Evolutionary conservation across 2,329 filamentous ascomycete species (phyloP).

Genomic region (Penicillium sp.): DNA sequence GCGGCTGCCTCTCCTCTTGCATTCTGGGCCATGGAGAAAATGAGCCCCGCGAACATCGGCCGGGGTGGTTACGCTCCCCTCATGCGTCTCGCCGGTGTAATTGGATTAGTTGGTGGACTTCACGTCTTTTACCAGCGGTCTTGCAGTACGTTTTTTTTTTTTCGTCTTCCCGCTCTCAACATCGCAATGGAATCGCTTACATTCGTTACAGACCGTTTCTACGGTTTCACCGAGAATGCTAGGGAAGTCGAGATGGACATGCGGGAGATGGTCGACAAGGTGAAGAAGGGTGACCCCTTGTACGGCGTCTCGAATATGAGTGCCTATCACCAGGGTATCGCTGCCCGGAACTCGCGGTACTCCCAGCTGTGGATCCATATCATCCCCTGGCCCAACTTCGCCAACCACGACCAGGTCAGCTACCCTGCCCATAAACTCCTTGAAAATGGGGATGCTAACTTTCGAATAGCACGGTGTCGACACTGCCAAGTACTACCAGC

Average conservation of each 20-base stretch:
- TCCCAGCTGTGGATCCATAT: constrained; percentile 81
- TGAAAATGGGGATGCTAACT: background rate
- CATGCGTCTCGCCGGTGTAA: constrained; percentile 75
- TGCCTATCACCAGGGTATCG: constrained; percentile 91
- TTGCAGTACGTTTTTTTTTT: constrained; percentile 65
- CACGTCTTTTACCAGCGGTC: constrained; percentile 85
- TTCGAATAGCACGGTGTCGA: constrained; percentile 83
- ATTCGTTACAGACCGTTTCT: constrained; percentile 76
- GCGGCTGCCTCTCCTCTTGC: constrained; percentile 74
- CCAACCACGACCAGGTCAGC: constrained; percentile 79
- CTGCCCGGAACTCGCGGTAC: constrained; percentile 90
- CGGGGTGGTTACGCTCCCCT: constrained; percentile 80
- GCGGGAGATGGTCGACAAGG: constrained; percentile 95
- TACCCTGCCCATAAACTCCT: background rate
- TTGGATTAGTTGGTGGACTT: constrained; percentile 79
- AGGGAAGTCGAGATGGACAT: constrained; percentile 96
- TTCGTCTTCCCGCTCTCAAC: background rate
- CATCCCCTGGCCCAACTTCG: constrained; percentile 97
- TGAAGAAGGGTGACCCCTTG: constrained; percentile 86
- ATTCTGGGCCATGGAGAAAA: constrained; percentile 78
- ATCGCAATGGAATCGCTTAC: constrained; percentile 9
- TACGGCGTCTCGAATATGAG: constrained; percentile 81
- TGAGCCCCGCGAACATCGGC: constrained; percentile 82
- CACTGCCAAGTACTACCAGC: constrained; percentile 96
- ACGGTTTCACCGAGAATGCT: constrained; percentile 89